Evolutionary conservation across 495 filamentous ascomycete species (phyloP).

Genomic region (Neurospora sp.): DNA sequence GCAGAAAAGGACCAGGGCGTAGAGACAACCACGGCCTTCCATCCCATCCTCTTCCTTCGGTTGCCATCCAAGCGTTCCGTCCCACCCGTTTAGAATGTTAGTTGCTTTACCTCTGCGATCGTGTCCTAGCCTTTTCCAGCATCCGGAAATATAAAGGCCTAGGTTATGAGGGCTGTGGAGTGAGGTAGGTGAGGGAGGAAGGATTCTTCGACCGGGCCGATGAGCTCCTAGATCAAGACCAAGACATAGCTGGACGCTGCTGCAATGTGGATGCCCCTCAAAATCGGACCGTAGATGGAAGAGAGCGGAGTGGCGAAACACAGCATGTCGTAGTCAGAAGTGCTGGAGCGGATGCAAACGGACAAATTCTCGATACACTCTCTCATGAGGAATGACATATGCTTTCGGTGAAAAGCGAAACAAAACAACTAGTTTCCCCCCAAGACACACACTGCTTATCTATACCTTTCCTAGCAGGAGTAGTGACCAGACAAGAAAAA

Average conservation of each 20-base stretch:
- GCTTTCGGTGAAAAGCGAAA: constrained; percentile 5
- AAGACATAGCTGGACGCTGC: background rate
- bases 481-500: constrained; percentile 17
- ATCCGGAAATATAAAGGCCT: background rate
- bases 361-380: background rate
- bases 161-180: background rate
- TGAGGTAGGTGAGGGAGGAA: background rate
- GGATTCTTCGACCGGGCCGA: background rate
- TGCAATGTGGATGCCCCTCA: background rate
- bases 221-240: background rate
- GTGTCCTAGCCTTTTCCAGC: too few species aligned
- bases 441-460: constrained; percentile 14
- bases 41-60: background rate
- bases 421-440: constrained; percentile 9
- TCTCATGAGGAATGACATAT: background rate
- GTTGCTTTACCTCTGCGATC: background rate
- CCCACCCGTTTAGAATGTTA: background rate
- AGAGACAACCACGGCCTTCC: background rate
- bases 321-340: background rate
- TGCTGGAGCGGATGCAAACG: background rate
- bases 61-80: background rate
- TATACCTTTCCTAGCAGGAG: constrained; percentile 19
- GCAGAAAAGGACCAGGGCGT: background rate
- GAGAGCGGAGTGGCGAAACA: background rate
- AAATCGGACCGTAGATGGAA: background rate